Conservation (phyloP, 495 filamentous ascomycete genomes). For the Trypethelium eluteriae region DNA sequence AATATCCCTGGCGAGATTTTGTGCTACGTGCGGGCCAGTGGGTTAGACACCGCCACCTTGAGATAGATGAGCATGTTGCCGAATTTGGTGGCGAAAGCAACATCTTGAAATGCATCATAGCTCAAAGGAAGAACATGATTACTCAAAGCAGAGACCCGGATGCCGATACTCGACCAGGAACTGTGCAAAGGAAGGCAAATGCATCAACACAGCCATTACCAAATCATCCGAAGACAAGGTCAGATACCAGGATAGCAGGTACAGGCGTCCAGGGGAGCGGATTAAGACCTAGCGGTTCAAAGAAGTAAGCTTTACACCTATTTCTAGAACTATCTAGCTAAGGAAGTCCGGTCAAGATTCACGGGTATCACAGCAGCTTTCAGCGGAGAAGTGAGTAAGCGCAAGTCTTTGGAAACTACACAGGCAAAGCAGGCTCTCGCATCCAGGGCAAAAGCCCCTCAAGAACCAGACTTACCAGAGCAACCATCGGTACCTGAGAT, state of each 20-base stretch:
- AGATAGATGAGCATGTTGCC: slow-evolving; percentile 21
- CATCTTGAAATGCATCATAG: slow-evolving; percentile 9
- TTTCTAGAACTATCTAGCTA: slow-evolving; percentile 3
- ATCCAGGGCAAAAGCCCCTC: too few species aligned
- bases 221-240: not conserved
- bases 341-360: slow-evolving; percentile 4
- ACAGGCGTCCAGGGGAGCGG: not conserved
- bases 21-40: slow-evolving; percentile 15
- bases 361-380: slow-evolving; percentile 14
- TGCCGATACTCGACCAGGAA: not conserved
- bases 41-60: slow-evolving; percentile 14
- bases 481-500: not conserved
- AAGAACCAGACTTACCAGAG: not conserved
- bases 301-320: slow-evolving; percentile 2
- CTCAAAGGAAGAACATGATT: slow-evolving; percentile 13
- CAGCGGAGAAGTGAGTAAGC: slow-evolving; percentile 5
- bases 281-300: not conserved
- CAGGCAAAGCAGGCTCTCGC: not conserved
- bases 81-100: slow-evolving; percentile 18
- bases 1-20: slow-evolving; percentile 23
- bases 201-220: slow-evolving; percentile 17
- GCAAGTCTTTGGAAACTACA: not conserved
- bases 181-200: not conserved
- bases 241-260: not conserved
- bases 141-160: too few species aligned